phyloP scores from a whole-genome alignment of 2,329 filamentous ascomycete species.

The Claviceps sp. region DNA sequence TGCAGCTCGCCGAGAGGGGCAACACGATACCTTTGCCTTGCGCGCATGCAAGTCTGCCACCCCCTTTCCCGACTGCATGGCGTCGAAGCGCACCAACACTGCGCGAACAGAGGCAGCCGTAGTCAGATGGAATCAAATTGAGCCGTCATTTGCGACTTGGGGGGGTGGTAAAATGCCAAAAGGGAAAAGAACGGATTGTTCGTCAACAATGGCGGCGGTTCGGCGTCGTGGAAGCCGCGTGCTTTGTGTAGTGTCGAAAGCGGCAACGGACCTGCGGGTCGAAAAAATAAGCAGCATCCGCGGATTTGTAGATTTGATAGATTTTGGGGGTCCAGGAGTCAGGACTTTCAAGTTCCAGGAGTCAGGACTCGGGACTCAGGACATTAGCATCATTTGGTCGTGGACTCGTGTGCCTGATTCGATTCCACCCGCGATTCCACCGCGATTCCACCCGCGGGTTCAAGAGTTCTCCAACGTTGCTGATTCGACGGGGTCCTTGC shows the following conservation, averaged over 20 bases:
- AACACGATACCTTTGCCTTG: constrained; percentile 41
- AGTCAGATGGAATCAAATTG: not conserved
- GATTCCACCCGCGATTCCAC: no score
- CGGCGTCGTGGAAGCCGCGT: not conserved
- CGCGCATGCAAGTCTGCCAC: constrained; percentile 46
- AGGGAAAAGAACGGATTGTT: not conserved
- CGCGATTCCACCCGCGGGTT: no score
- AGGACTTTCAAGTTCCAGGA: no score
- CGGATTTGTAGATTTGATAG: no score
- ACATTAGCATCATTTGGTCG: no score
- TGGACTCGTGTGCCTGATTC: no score
- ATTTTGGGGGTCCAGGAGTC: no score
- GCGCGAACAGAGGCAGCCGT: constrained; percentile 2
- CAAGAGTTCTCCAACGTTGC: no score
- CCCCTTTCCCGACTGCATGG: constrained; percentile 41
- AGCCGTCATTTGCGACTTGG: not conserved
- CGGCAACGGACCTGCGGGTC: not conserved
- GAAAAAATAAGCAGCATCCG: not conserved
- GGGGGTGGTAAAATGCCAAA: not conserved
- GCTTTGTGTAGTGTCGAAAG: not conserved
- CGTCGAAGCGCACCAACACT: constrained; percentile 17
- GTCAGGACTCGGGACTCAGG: no score
- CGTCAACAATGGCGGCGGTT: no score
- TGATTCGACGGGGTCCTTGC: no score
- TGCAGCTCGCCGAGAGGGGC: no score